These are phyloP conservation scores for Rhodotorula taiwanensis DNA, from an alignment of 768 basidiomycete species.

Conservation along the genomic window DNA sequence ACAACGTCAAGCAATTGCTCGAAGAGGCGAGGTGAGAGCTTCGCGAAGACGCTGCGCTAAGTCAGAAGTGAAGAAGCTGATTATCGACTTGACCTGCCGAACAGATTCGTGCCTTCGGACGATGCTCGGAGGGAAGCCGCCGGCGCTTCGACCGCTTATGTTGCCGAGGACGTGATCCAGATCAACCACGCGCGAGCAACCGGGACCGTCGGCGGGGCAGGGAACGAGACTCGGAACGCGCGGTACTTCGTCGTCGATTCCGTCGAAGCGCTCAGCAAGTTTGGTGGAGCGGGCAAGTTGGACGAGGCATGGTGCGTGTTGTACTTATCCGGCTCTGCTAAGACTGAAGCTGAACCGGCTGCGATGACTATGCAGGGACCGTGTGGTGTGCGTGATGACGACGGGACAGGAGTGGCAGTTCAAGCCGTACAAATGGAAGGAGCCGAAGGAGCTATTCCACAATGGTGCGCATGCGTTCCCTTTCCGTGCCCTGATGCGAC, in stretches of 20 bases:
- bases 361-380: slow-evolving; percentile 50
- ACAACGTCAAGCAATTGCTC: slow-evolving; percentile 89
- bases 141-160: slow-evolving; percentile 55
- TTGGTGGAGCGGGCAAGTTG: slow-evolving; percentile 51
- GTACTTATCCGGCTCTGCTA: background rate
- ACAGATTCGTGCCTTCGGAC: slow-evolving; percentile 67
- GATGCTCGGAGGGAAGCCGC: slow-evolving; percentile 53
- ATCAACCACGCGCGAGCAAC: slow-evolving; percentile 67
- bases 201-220: slow-evolving; percentile 52
- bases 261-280: slow-evolving; percentile 84
- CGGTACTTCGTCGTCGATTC: slow-evolving; percentile 83
- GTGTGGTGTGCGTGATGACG: slow-evolving; percentile 95
- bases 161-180: slow-evolving; percentile 76
- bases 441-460: slow-evolving; percentile 84
- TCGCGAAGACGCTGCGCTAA: too few relatives aligned
- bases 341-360: background rate
- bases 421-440: slow-evolving; percentile 90
- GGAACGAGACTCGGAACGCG: slow-evolving; percentile 39
- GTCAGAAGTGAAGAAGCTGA: too few relatives aligned
- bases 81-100: background rate
- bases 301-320: slow-evolving; percentile 68
- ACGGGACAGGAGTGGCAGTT: slow-evolving; percentile 99
- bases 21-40: slow-evolving; percentile 67
- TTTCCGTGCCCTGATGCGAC: background rate
- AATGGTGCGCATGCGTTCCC: slow-evolving; percentile 56